Percentiles rank a stretch among this genome's conserved stretches.
These are phyloP conservation scores for Vitis hybrid DNA, from an alignment of 177 flowering plant species.

Conservation along the genomic window DNA sequence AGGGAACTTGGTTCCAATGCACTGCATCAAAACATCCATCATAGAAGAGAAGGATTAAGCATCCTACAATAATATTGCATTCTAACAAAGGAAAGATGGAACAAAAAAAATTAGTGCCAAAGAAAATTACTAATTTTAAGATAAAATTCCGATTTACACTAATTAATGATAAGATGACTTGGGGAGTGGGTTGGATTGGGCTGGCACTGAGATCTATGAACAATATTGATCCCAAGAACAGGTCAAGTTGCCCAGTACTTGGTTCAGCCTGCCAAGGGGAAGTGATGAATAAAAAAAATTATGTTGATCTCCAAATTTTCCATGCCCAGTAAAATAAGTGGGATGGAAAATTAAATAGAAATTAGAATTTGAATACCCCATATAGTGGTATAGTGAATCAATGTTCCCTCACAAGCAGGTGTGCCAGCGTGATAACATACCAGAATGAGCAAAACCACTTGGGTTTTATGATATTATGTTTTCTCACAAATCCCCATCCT, in stretches of 20 bases:
- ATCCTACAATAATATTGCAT: neutral
- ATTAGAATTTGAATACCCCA: neutral
- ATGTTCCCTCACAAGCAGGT: neutral
- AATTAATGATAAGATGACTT: neutral
- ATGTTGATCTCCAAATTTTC: too few species aligned
- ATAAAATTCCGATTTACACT: neutral
- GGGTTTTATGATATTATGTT: neutral
- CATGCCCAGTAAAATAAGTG: too few species aligned
- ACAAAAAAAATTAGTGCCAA: neutral
- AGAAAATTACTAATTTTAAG: neutral
- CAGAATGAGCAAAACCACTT: neutral
- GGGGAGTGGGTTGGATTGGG: neutral
- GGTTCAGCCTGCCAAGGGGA: neutral
- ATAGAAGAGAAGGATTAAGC: neutral
- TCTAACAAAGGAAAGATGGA: neutral
- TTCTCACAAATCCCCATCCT: neutral
- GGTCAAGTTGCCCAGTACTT: too few species aligned
- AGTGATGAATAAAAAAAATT: neutral
- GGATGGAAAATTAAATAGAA: too few species aligned
- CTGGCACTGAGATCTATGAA: neutral
- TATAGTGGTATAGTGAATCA: neutral
- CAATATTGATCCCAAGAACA: neutral
- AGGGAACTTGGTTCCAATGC: constrained; percentile 93
- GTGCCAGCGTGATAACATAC: neutral
- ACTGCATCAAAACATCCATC: constrained; percentile 44